Evolutionary conservation across 176 grass and related monocot genomes (phyloP), one percentile per base, ranked within the genome.

Genomic region (Avena atlantica): DNA sequence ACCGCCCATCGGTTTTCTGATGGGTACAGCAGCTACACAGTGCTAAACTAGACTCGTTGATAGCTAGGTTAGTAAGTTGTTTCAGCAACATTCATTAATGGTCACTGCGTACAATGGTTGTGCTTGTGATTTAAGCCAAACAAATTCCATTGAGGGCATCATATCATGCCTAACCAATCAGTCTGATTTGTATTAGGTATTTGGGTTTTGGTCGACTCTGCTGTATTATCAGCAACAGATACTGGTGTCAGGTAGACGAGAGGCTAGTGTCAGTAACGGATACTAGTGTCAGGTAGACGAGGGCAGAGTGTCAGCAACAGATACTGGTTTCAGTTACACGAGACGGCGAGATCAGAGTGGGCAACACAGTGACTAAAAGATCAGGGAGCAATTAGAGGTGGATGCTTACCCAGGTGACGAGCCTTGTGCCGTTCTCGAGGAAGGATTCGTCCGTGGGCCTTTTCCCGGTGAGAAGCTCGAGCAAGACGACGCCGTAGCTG

Each of bases 401-500:
- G n/a, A n/a, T n/a, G 63, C 51, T 86, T 89, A 95, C 96, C 93
- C 92, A 98, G 68, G 92, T 95, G 16, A 92, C 90, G 5, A 94
- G 84, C 62, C 91, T 88, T 6, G 92, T 91, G 56, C 96, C 96
- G 4, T 98, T 92, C 49, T 95, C 92, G 0, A 95, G 59, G 64
- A 95, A 98, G 10, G 92, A 89, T 87, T 92, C 96, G 15, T 94
- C 93, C 4, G 92, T 94, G 20, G 96, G 93, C 78, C 91, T 90
- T 87, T 92, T 98, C 23, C 96, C 92, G 0, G 91, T 95, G 53
- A 95, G 88, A 20, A 98, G 86, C 88, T 98, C 92, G 1, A 98
- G 92, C 82, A 98, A 47, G 65, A 98, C 76, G 61, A 95, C 93
- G 44, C 93, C 90, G 74, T 91, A 98, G 87, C 96, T 96, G 89